A percentile compares a stretch with the other conserved stretches of the same genome.
Conservation (phyloP, 2,329 filamentous ascomycete species). For the Colletotrichum lupini region DNA sequence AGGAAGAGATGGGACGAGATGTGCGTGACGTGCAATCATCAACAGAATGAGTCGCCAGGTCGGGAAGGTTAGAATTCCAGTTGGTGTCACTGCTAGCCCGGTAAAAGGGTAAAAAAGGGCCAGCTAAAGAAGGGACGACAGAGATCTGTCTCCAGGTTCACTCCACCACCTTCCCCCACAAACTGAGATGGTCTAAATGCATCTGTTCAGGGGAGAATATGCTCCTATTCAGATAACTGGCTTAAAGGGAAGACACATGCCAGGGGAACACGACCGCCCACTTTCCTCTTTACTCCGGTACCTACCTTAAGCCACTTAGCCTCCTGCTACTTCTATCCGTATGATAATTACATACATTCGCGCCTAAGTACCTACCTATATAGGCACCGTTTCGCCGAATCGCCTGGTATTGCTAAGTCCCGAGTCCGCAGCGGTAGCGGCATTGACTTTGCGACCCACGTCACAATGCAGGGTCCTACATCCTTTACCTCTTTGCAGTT, state of each 20-base stretch:
- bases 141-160: slow-evolving; percentile 5
- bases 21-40: slow-evolving; percentile 13
- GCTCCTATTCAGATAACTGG: not conserved
- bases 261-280: not conserved
- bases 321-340: not conserved
- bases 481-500: slow-evolving; percentile 12
- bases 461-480: slow-evolving; percentile 20
- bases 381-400: not conserved
- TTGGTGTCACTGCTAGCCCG: not conserved
- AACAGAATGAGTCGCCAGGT: not conserved
- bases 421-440: not conserved
- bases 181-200: not conserved
- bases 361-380: not conserved
- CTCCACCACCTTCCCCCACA: not conserved
- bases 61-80: not conserved
- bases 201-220: not conserved
- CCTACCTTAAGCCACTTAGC: not conserved
- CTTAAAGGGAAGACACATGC: not conserved
- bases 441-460: slow-evolving; percentile 5
- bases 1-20: slow-evolving; percentile 23
- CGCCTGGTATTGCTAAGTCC: not conserved
- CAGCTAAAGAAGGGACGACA: slow-evolving; percentile 7
- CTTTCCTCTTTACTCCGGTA: not conserved
- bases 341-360: not conserved
- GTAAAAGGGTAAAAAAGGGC: not conserved